Base-by-base conservation (phyloP, 2,329 filamentous ascomycete species). In the Shiraia bambusicola region DNA sequence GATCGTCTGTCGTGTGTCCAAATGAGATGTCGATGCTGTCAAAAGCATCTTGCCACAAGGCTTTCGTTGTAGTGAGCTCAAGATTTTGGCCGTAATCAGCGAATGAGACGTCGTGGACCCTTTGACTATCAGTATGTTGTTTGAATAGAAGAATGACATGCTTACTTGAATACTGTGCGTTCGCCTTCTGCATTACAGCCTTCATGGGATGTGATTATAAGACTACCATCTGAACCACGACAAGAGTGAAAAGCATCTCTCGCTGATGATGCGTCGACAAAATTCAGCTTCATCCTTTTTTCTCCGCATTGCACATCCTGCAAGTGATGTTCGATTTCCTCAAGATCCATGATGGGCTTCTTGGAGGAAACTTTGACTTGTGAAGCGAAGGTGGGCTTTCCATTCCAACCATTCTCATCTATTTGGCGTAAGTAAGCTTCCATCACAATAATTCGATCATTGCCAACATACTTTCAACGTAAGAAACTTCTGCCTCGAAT, bases 121-220 rank as follows among this genome's bases (percentile, higher is more conserved):
- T 63, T 26, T 2, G 9, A 19, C 22, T 14, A 12, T 50, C 17
- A 50, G 37, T 19, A n/a, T 9, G 19, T 17, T 6, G 2, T 7
- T 2, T 3, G 24, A 12, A 13, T 4, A 9, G 12, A 45, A 22
- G 11, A 6, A 3, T 6, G 7, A 24, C 5, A 4, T n/a, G 12
- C 58, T 52, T 49, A 63, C 66, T 54, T 57, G 37, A 66, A 67
- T 2, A 67, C 59, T 3, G 58, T 42, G 19, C 67, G 60, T 43
- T 67, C 63, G 6, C 66, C 66, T 10, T 68, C 64, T n/a, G 42
- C 31, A 22, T 69, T 69, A 37, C 67, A 70, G 29, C 61, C 53
- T 6, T 52, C 37, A 31, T 70, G 67, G 9, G 67, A 69, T 2
- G 67, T 69, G 33, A 70, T 59, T n/a, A 69, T 48, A n/a, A 63